These are phyloP conservation scores for Apiospora aurea DNA, from an alignment of 2,329 filamentous ascomycete genomes.

Conservation along the genomic window DNA sequence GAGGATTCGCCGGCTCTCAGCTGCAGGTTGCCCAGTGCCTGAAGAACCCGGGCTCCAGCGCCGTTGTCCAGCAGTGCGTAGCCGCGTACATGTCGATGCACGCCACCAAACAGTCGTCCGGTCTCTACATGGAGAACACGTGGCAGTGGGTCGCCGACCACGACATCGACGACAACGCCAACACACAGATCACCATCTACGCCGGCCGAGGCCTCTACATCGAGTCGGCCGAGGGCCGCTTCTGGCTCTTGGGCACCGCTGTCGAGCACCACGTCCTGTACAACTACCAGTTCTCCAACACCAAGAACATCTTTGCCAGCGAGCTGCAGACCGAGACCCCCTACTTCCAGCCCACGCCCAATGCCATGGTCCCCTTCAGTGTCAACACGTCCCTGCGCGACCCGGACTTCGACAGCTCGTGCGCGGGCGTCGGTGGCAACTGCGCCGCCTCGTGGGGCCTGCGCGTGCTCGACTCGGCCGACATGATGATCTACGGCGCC, in stretches of 20 bases:
- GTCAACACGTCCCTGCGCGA: slow-evolving; percentile 48
- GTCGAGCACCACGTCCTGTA: slow-evolving; percentile 68
- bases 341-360: slow-evolving; percentile 67
- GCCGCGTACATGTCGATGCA: slow-evolving; percentile 49
- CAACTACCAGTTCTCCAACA: slow-evolving; percentile 67
- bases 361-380: slow-evolving; percentile 59
- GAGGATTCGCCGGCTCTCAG: slow-evolving; percentile 72
- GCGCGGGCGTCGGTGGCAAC: slow-evolving; percentile 45
- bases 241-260: slow-evolving; percentile 67
- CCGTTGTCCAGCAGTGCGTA: slow-evolving; percentile 44
- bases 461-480: slow-evolving; percentile 59
- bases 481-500: slow-evolving; percentile 63
- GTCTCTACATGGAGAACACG: slow-evolving; percentile 52
- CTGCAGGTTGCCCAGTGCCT: slow-evolving; percentile 72
- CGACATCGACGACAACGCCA: slow-evolving; percentile 58
- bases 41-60: slow-evolving; percentile 52
- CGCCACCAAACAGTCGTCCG: slow-evolving; percentile 42
- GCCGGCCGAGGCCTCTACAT: slow-evolving; percentile 57
- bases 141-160: slow-evolving; percentile 59
- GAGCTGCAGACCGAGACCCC: slow-evolving; percentile 69
- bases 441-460: slow-evolving; percentile 64
- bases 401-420: slow-evolving; percentile 55
- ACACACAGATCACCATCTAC: slow-evolving; percentile 59
- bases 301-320: slow-evolving; percentile 64
- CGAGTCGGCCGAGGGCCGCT: slow-evolving; percentile 46